Percentiles rank a stretch among this genome's conserved stretches.
These are phyloP conservation scores for Graphilbum sp. DNA, from an alignment of 2,329 filamentous ascomycete species.

Conservation along the genomic window DNA sequence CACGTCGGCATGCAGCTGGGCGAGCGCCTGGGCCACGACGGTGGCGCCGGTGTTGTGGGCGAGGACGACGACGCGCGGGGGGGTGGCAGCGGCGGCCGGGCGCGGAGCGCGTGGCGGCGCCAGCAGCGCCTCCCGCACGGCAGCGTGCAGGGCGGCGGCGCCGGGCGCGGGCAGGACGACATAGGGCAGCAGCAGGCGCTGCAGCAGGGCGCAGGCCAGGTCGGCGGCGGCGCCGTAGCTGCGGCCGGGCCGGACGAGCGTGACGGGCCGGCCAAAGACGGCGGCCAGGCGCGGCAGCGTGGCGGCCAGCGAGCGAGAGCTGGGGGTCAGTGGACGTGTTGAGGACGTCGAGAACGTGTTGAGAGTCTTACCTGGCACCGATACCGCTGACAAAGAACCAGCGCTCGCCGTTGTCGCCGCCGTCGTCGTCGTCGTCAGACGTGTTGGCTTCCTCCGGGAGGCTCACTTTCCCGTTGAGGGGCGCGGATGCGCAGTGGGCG, in stretches of 20 bases:
- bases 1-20: constrained; percentile 21
- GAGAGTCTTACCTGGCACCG: constrained; percentile 15
- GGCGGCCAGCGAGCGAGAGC: constrained; percentile 15
- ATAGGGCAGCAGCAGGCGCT: constrained; percentile 15
- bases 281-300: constrained; percentile 19
- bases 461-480: constrained; percentile 16
- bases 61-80: constrained; percentile 20
- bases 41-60: constrained; percentile 23
- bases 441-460: no score
- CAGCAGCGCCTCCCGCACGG: constrained; percentile 20
- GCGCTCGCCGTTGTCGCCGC: constrained; percentile 4
- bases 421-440: background rate
- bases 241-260: constrained; percentile 28
- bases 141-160: constrained; percentile 18
- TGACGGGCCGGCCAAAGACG: constrained; percentile 24
- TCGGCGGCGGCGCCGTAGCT: constrained; percentile 38
- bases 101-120: no score
- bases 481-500: constrained; percentile 13
- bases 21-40: constrained; percentile 18
- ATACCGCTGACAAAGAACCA: constrained; percentile 20
- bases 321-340: no score
- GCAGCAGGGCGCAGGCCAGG: constrained; percentile 21
- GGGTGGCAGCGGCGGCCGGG: constrained; percentile 4
- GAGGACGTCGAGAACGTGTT: no score
- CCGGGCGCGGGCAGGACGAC: constrained; percentile 11